Evolutionary conservation across 129 eudicot genomes (phyloP), one percentile per base, ranked within the genome.

Genomic region (Erigeron canadensis): DNA sequence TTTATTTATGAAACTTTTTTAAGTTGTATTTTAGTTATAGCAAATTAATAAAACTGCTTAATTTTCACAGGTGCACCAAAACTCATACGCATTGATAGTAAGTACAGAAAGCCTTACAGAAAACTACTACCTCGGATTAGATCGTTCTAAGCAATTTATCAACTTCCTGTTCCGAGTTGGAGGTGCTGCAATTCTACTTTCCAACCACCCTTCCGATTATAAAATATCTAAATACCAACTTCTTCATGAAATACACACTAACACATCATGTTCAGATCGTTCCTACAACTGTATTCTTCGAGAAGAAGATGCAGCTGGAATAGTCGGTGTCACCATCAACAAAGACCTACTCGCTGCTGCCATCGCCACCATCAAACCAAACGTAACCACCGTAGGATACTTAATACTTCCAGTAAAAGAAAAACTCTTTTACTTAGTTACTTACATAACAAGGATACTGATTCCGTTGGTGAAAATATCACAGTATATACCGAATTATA

Each of bases 181-280:
- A 23, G 94, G 85, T 2, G 81, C 84, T 5, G 94, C 87, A 5
- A 77, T 87, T 41, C 76, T 87, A 42, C 89, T 87, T 63, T 84
- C 94, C 13, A 84, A 77, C 65, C 48, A 16, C 51, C 48, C 74
- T 0, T 67, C 75, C 1, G 84, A 87, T 50, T 58, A 71, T 17
- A 5, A 41, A 2, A 48, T 11, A 8, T 82, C 89, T 8, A 87
- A 84, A 68, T 87, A 87, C 74, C 74, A 82, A 38, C 85, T 87
- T 65, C 69, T 69, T 67, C 89, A 87, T 34, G 44, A 83, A 2
- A 80, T 87, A 41, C 81, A 76, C 46, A 73, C 81, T 2, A 76
- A 87, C 68, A 82, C 77, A 28, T 82, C 89, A 1, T 69, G 82
- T 16, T 80, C 83, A 38, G 85, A 84, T 22, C 38, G 63, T 2